Base-by-base conservation (phyloP, 306 rosid genomes). In the Malus fusca region DNA sequence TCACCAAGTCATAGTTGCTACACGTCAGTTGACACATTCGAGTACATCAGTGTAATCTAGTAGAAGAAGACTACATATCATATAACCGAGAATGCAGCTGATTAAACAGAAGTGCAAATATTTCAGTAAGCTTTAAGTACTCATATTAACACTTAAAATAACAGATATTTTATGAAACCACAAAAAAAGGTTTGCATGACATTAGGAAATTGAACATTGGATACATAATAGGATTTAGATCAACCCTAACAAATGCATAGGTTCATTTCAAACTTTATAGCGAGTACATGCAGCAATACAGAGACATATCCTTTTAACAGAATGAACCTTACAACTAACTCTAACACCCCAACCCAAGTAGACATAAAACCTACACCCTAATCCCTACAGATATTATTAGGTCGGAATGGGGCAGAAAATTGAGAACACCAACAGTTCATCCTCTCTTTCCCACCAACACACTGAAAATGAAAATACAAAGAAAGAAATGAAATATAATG, bases 401-500 rank as follows among this genome's bases (percentile, higher is more conserved):
- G 73, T 40, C 42, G 19, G 63, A 66, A 37, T 4, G 52, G 73
- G 70, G 59, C 60, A 69, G 53, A 43, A 15, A 9, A 22, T 23
- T 43, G 62, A 18, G 73, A 75, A 79, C 75, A 79, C 61, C 25
- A 51, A 76, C 79, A 55, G 80, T 66, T 74, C 78, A 58, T 72
- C 69, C 26, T 69, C 77, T 70, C 73, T 62, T 79, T 70, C 72
- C 68, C 21, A 52, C 79, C 52, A 65, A 44, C 19, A 25, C 48
- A 14, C 66, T 13, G 11, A 37, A 2, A 31, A 52, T 25, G 42
- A 17, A 11, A 56, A 66, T 48, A 51, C 59, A 65, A 66, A 69
- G 63, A 55, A 66, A 18, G 74, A 33, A 26, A 66, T 17, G 51
- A 52, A n/a, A 81, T 31, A 59, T 28, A 72, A 61, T 28, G 76